Conservation (phyloP, 306 rosid species). For the Alnus glutinosa region DNA sequence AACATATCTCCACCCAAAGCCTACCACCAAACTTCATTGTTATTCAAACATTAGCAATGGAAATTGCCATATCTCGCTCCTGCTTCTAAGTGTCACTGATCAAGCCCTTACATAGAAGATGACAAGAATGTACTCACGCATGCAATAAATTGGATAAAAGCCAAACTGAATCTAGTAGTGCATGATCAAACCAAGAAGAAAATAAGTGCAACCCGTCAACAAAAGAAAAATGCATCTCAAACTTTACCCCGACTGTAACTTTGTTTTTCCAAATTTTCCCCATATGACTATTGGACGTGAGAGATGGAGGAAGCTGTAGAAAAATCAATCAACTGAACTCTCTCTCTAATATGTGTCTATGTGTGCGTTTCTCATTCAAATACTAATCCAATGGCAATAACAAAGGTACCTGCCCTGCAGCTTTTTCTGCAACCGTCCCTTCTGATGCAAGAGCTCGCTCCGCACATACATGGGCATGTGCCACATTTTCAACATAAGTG, state of each 20-base stretch:
- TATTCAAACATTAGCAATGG: not conserved
- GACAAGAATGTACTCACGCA: not conserved
- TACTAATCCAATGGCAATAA: not conserved
- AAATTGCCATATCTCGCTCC: not conserved
- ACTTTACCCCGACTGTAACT: not conserved
- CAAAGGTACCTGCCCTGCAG: constrained; percentile 76
- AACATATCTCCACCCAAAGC: not conserved
- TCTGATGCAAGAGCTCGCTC: constrained; percentile 86
- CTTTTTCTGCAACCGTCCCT: constrained; percentile 65
- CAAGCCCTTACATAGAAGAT: not conserved
- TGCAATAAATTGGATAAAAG: not conserved
- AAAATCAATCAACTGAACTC: not conserved
- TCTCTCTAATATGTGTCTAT: not conserved
- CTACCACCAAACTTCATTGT: not conserved
- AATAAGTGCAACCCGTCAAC: not conserved
- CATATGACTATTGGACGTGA: too few relatives aligned
- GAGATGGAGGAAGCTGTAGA: too few relatives aligned
- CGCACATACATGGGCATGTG: constrained; percentile 91
- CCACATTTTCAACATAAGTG: constrained; percentile 96
- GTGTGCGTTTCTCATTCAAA: not conserved
- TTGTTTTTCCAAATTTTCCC: not conserved
- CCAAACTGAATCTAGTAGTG: not conserved
- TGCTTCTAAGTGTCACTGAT: not conserved
- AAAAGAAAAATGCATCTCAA: not conserved
- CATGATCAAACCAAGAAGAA: not conserved